Conservation (phyloP, 495 filamentous ascomycete species). For the Hypoxylon lienhwacheense region DNA sequence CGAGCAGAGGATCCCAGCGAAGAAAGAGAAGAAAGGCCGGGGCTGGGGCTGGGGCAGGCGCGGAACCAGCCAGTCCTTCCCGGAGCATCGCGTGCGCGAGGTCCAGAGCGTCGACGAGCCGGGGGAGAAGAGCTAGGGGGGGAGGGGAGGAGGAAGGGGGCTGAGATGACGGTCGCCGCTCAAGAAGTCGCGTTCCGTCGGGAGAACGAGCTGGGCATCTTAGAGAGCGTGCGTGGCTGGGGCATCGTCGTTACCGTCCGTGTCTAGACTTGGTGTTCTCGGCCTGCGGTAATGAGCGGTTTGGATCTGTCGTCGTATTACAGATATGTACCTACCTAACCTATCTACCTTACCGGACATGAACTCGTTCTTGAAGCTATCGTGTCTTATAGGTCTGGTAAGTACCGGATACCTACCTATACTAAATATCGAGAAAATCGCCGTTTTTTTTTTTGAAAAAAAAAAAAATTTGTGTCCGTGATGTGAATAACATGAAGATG, state of each 20-base stretch:
- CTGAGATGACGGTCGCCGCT: conserved; percentile 47
- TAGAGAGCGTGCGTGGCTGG: conserved; percentile 54
- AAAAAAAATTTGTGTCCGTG: too few species aligned
- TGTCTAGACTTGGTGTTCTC: conserved; percentile 25
- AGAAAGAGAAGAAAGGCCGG: conserved; percentile 38
- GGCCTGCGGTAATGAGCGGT: not conserved
- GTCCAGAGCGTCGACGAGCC: not conserved
- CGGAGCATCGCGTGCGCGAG: conserved; percentile 1
- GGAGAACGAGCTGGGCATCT: conserved; percentile 57
- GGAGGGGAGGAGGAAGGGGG: conserved; percentile 15
- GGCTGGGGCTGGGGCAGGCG: conserved; percentile 33
- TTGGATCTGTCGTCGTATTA: too few species aligned
- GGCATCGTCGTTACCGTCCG: conserved; percentile 49
- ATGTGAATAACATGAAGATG: too few species aligned
- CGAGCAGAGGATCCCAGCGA: conserved; percentile 31
- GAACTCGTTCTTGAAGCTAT: too few species aligned
- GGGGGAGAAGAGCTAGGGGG: not conserved
- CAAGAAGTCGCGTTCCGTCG: conserved; percentile 56
- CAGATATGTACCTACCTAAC: too few species aligned
- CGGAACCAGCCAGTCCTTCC: conserved; percentile 8
- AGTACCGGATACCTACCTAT: too few species aligned
- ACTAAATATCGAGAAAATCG: too few species aligned
- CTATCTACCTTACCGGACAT: too few species aligned
- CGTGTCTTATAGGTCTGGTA: too few species aligned
- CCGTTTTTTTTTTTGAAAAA: too few species aligned